A percentile compares a stretch with the other conserved stretches of the same genome.
Evolutionary conservation across 768 basidiomycete genomes (phyloP).

Genomic region (Rhizopogon salebrosus): DNA sequence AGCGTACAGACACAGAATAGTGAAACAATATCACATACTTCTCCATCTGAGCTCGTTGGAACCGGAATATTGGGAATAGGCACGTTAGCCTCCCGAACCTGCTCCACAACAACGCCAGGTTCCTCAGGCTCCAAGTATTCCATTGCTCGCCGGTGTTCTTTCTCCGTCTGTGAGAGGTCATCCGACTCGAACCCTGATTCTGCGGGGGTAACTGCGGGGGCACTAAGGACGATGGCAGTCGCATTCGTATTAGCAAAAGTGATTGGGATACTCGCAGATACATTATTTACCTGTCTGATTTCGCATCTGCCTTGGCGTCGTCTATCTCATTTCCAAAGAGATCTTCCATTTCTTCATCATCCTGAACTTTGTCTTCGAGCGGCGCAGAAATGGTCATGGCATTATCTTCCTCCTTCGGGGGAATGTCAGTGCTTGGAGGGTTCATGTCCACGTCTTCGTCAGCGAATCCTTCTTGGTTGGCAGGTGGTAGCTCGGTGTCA

Average conservation of each 20-base stretch:
- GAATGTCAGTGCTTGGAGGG: slow-evolving; percentile 9
- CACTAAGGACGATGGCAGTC: slow-evolving; percentile 22
- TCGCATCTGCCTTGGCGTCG: slow-evolving; percentile 30
- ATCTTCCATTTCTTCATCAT: slow-evolving; percentile 66
- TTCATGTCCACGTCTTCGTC: slow-evolving; percentile 42
- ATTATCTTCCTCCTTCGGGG: slow-evolving; percentile 14
- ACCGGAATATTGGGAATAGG: slow-evolving; percentile 85
- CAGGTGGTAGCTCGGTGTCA: slow-evolving; percentile 4
- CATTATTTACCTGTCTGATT: slow-evolving; percentile 41
- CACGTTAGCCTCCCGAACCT: slow-evolving; percentile 62
- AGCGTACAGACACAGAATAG: slow-evolving; percentile 3
- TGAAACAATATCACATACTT: slow-evolving; percentile 44
- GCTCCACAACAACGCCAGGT: slow-evolving; percentile 48
- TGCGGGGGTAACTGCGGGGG: slow-evolving; percentile 32
- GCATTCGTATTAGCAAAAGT: slow-evolving; percentile 12
- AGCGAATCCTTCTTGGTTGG: slow-evolving; percentile 3
- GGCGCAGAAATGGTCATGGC: slow-evolving; percentile 4
- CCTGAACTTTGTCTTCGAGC: slow-evolving; percentile 9
- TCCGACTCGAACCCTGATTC: slow-evolving; percentile 59
- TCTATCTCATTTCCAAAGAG: slow-evolving; percentile 74
- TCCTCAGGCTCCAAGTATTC: slow-evolving; percentile 82
- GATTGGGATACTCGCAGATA: slow-evolving; percentile 4
- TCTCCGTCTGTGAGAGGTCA: slow-evolving; percentile 57
- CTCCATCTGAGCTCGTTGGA: slow-evolving; percentile 73
- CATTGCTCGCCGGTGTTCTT: slow-evolving; percentile 53